Conservation (phyloP, 2,329 filamentous ascomycete genomes). For the Geosmithia morbida region DNA sequence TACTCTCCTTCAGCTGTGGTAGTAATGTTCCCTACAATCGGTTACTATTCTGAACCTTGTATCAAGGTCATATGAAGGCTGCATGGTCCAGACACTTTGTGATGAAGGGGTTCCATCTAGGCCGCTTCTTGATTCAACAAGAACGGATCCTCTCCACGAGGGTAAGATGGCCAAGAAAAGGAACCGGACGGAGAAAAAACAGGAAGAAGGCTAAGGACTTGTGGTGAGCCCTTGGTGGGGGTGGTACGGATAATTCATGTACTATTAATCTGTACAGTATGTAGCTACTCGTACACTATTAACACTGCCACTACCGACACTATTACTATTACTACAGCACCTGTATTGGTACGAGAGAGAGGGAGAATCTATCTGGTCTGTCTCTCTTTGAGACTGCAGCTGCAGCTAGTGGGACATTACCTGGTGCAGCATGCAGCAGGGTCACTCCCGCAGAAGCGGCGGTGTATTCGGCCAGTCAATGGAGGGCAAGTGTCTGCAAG, state of each 20-base stretch:
- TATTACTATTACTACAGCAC: too few species aligned
- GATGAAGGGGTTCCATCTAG: not conserved
- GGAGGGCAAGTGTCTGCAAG: slow-evolving; percentile 4
- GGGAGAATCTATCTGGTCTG: not conserved
- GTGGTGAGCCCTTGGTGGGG: too few species aligned
- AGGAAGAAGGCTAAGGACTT: not conserved
- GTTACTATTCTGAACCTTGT: not conserved
- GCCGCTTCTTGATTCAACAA: not conserved
- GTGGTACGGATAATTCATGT: too few species aligned
- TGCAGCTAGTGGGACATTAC: slow-evolving; percentile 17
- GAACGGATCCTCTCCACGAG: not conserved
- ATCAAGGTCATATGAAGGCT: not conserved
- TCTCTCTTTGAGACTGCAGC: slow-evolving; percentile 5
- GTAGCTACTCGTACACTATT: too few species aligned
- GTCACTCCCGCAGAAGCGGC: slow-evolving; percentile 13
- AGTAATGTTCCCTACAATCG: too few species aligned
- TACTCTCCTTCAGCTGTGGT: too few species aligned
- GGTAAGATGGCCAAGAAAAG: not conserved
- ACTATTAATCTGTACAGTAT: too few species aligned
- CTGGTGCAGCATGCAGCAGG: slow-evolving; percentile 13
- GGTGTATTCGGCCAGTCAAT: slow-evolving; percentile 2
- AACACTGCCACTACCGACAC: too few species aligned
- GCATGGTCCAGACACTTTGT: not conserved
- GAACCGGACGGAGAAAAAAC: not conserved
- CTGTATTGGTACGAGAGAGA: too few species aligned